Evolutionary conservation across 148 eudicot genomes (phyloP), one percentile per base, ranked within the genome.

Genomic region (Chenopodium suecicum): DNA sequence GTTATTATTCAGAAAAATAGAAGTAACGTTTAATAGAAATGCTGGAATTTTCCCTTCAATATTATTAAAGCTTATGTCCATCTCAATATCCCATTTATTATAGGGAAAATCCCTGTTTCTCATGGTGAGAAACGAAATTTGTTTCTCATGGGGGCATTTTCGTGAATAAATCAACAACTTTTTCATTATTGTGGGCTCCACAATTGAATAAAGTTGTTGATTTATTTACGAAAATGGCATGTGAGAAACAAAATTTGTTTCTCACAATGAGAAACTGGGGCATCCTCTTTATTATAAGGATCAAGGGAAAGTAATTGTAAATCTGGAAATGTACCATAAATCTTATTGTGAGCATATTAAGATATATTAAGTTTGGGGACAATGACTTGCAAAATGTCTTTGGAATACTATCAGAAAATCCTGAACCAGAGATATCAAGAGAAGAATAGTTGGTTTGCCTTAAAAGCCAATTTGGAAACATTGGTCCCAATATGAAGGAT

Each of bases 391-490:
- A 62, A 62, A 73, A 80, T 1, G 71, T 44, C 16, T 20, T 48
- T 1, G 83, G 83, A 64, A 80, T 27, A 3, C n/a, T 62, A 29
- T 80, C 83, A 8, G 23, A 73, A 47, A 80, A 63, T 10, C 78
- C 64, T 17, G 71, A 25, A 73, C 31, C 16, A 17, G 73, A 80
- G 32, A 80, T 80, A n/a, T 67, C 63, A 72, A 34, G 78, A 20
- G 7, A 5, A 0, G 25, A 25, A 25, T 4, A 78, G 6, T 7
- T 25, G 2, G 5, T 78, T 65, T 64, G 80, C 23, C 25, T 66
- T 10, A 62, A 4, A 46, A 78, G 71, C 80, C 80, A 78, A 27
- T 78, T 63, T 9, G 80, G 80, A 27, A 79, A 79, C 52, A 4
- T 23, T 0, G 69, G 76, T 31, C 76, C 82, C 20, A 79, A 34